phyloP scores from a whole-genome alignment of 768 basidiomycete genomes.

The Flagelloscypha sp. region DNA sequence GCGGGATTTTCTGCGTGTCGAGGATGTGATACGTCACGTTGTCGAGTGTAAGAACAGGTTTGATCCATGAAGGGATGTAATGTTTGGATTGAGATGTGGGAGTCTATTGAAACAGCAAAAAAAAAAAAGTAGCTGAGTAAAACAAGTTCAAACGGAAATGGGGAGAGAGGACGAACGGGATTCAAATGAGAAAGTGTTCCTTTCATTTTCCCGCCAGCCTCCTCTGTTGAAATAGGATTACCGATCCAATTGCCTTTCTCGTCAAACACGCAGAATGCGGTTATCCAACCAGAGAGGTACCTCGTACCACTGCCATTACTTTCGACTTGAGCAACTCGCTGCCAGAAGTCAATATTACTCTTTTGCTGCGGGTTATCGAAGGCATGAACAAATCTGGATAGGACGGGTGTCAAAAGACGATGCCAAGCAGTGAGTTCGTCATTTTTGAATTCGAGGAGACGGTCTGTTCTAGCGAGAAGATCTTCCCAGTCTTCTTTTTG shows the following conservation, averaged over 20 bases:
- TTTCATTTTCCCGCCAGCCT: too few species aligned
- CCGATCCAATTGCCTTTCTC: conserved; percentile 25
- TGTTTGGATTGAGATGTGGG: conserved; percentile 1
- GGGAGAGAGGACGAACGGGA: not conserved
- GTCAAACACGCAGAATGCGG: conserved; percentile 26
- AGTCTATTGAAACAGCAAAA: not conserved
- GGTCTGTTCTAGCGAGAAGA: conserved; percentile 28
- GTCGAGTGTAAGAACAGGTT: not conserved
- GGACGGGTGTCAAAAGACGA: conserved; percentile 30
- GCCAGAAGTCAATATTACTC: conserved; percentile 30
- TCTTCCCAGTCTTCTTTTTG: conserved; percentile 29
- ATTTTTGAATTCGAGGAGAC: conserved; percentile 28
- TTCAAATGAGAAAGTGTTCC: conserved; percentile 1
- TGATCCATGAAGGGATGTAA: not conserved
- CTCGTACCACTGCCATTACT: conserved; percentile 17
- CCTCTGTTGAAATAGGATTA: too few species aligned
- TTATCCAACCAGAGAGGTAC: conserved; percentile 32
- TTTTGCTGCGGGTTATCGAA: conserved; percentile 23
- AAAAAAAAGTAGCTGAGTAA: not conserved
- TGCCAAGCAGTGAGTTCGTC: conserved; percentile 27
- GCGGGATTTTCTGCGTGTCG: conserved; percentile 7
- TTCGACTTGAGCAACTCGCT: conserved; percentile 22
- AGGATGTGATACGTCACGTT: conserved; percentile 4
- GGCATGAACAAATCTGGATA: conserved; percentile 26
- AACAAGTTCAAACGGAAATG: conserved; percentile 5